phyloP scores from a whole-genome alignment of 352 stramenopile species.

The Phytopythium mirpurense region DNA sequence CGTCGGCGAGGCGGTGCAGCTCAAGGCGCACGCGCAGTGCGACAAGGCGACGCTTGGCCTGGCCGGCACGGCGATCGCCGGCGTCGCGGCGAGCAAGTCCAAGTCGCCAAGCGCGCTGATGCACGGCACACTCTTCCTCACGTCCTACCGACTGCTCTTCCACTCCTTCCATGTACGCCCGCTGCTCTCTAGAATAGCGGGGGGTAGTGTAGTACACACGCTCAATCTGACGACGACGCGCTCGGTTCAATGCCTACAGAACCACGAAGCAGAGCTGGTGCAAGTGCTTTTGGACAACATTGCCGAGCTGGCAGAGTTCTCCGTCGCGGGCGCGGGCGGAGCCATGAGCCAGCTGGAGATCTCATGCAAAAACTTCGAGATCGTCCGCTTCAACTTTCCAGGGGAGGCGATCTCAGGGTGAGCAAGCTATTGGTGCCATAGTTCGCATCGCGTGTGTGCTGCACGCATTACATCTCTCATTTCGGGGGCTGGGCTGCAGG shows the following conservation, averaged over 20 bases:
- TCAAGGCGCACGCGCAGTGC: slow-evolving; percentile 69
- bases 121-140: slow-evolving; percentile 74
- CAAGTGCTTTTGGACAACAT: slow-evolving; percentile 71
- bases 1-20: slow-evolving; percentile 57
- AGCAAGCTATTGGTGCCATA: not conserved
- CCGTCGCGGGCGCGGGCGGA: slow-evolving; percentile 30
- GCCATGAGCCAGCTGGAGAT: slow-evolving; percentile 71
- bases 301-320: slow-evolving; percentile 64
- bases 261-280: slow-evolving; percentile 43
- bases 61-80: slow-evolving; percentile 22
- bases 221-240: not conserved
- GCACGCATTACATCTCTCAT: not conserved
- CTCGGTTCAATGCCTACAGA: slow-evolving; percentile 1
- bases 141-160: slow-evolving; percentile 67
- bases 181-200: no score
- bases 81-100: slow-evolving; percentile 5
- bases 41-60: slow-evolving; percentile 44
- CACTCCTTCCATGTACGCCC: slow-evolving; percentile 59
- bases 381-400: slow-evolving; percentile 75
- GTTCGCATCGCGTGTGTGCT: not conserved
- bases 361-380: slow-evolving; percentile 84
- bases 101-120: slow-evolving; percentile 13
- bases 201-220: no score
- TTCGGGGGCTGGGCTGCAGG: slow-evolving; percentile 5
- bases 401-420: slow-evolving; percentile 53